phyloP scores from a whole-genome alignment of 1,139 yeast genomes.

The Casaregolazyma lundiana region DNA sequence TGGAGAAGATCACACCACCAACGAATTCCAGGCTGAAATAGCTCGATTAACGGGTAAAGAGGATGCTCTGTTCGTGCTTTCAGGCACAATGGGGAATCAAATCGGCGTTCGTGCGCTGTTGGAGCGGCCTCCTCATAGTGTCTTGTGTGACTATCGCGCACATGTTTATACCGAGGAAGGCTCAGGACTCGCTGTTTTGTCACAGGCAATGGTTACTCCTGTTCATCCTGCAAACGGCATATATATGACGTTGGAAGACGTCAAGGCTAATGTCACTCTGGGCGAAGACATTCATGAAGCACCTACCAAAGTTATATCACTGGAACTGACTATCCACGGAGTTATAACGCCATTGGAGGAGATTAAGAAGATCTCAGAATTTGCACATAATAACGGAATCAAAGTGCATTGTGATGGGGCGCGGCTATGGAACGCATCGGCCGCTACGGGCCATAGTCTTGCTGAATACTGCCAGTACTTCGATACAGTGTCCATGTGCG shows the following conservation, averaged over 20 bases:
- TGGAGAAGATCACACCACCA: conserved; percentile 72
- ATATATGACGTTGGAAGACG: conserved; percentile 76
- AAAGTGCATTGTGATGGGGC: conserved; percentile 90
- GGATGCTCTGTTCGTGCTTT: conserved; percentile 77
- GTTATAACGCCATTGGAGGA: conserved; percentile 78
- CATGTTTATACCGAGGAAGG: conserved; percentile 85
- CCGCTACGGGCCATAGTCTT: conserved; percentile 65
- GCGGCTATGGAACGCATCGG: conserved; percentile 88
- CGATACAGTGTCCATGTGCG: conserved; percentile 84
- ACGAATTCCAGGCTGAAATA: conserved; percentile 59
- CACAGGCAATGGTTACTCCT: conserved; percentile 90
- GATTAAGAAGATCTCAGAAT: conserved; percentile 62
- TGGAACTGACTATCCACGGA: conserved; percentile 89
- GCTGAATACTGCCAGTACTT: conserved; percentile 71
- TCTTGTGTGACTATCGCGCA: conserved; percentile 79
- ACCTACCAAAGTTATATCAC: conserved; percentile 77
- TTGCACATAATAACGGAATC: conserved; percentile 62
- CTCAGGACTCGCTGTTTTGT: conserved; percentile 82
- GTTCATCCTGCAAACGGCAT: conserved; percentile 70
- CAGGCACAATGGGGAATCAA: conserved; percentile 91
- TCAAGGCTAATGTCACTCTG: conserved; percentile 57
- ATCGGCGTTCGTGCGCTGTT: conserved; percentile 75
- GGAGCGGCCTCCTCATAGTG: conserved; percentile 78
- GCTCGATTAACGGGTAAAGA: conserved; percentile 73
- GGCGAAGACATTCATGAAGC: conserved; percentile 86